Percentiles rank a stretch among this genome's conserved stretches.
Conservation (phyloP, 2,329 filamentous ascomycete species). For the Colletotrichum tamarilloi region DNA sequence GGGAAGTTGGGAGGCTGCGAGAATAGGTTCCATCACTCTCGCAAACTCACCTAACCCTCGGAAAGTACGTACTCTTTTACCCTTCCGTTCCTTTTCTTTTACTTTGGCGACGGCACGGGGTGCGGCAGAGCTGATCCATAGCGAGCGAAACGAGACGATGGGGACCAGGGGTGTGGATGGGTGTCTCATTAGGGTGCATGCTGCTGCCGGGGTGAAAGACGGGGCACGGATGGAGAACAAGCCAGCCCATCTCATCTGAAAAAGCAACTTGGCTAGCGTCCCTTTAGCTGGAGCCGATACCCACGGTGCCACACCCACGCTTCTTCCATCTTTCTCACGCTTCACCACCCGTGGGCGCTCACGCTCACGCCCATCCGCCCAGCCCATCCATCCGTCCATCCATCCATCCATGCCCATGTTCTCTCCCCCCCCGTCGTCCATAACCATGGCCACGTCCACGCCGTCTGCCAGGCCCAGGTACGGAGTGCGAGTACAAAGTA, state of each 20-base stretch:
- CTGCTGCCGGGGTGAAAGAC: neutral
- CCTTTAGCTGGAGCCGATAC: slow-evolving; percentile 7
- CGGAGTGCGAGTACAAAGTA: neutral
- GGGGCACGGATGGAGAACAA: slow-evolving; percentile 13
- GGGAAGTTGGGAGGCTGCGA: slow-evolving; percentile 52
- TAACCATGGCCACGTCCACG: slow-evolving; percentile 1
- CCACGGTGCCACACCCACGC: neutral
- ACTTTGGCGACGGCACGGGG: slow-evolving; percentile 23
- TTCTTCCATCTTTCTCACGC: neutral
- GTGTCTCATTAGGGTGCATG: slow-evolving; percentile 2
- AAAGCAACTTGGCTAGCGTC: slow-evolving; percentile 5
- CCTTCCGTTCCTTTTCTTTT: slow-evolving; percentile 26
- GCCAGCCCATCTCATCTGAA: slow-evolving; percentile 30
- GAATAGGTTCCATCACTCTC: slow-evolving; percentile 43
- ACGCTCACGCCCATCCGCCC: neutral
- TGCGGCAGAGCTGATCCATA: neutral
- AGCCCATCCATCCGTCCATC: neutral
- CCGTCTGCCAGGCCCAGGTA: slow-evolving; percentile 19
- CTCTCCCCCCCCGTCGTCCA: neutral
- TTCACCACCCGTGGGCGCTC: neutral
- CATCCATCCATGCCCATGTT: neutral
- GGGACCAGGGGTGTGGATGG: slow-evolving; percentile 10
- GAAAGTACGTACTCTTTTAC: slow-evolving; percentile 32
- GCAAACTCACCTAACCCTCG: slow-evolving; percentile 58
- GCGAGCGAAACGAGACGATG: slow-evolving; percentile 31